Percentiles rank a stretch among this genome's conserved stretches.
Conservation (phyloP, 2,329 filamentous ascomycete genomes). For the Fusarium siculi region DNA sequence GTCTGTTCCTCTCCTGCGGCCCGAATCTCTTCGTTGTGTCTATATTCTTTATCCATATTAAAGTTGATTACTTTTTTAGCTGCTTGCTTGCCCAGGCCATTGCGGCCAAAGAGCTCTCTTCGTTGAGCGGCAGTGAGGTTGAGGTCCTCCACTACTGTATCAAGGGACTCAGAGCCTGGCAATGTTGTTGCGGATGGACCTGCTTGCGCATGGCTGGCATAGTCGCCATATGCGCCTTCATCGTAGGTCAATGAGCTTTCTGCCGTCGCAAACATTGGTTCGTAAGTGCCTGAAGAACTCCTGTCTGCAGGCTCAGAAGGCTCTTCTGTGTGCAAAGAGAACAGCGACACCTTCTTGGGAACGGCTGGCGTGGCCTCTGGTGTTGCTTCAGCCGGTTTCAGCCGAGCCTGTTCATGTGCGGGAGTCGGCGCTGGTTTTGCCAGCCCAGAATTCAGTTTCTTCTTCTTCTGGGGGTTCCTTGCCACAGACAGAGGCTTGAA, state of each 20-base stretch:
- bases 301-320: slow-evolving; percentile 38
- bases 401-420: slow-evolving; percentile 14
- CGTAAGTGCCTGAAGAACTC: slow-evolving; percentile 53
- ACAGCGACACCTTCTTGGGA: slow-evolving; percentile 72
- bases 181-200: slow-evolving; percentile 46
- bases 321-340: slow-evolving; percentile 68
- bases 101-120: slow-evolving; percentile 86
- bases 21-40: slow-evolving; percentile 81
- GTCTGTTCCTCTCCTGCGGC: slow-evolving; percentile 75
- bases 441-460: slow-evolving; percentile 50
- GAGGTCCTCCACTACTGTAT: slow-evolving; percentile 78
- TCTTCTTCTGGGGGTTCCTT: slow-evolving; percentile 78
- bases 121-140: slow-evolving; percentile 81
- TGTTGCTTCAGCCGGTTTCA: slow-evolving; percentile 34
- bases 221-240: slow-evolving; percentile 46
- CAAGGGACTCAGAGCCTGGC: slow-evolving; percentile 65
- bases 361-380: slow-evolving; percentile 30
- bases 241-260: slow-evolving; percentile 32
- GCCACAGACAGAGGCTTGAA: slow-evolving; percentile 90
- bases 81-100: slow-evolving; percentile 51
- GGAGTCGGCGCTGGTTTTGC: slow-evolving; percentile 20
- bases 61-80: slow-evolving; percentile 80
- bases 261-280: slow-evolving; percentile 61
- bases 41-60: slow-evolving; percentile 89
- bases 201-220: slow-evolving; percentile 46